Evolutionary conservation across 768 basidiomycete species (phyloP).

Genomic region (Boletellus ananas): DNA sequence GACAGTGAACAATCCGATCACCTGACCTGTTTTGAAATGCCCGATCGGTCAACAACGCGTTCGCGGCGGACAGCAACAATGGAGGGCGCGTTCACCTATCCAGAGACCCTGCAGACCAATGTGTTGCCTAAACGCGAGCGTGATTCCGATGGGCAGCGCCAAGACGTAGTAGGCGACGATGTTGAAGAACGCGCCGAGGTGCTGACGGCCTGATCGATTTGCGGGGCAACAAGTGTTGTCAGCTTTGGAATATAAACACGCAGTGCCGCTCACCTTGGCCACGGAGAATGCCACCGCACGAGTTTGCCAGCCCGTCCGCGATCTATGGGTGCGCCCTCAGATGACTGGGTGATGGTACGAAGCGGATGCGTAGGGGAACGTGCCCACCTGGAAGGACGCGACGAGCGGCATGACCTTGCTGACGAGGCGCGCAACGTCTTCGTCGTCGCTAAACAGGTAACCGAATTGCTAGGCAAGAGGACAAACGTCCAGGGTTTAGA

Average conservation of each 20-base stretch:
- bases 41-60: constrained; percentile 4
- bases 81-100: constrained; percentile 35
- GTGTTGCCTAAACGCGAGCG: constrained; percentile 44
- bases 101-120: constrained; percentile 49
- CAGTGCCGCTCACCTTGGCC: constrained; percentile 37
- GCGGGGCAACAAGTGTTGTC: no score
- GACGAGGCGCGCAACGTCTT: constrained; percentile 47
- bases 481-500: neutral
- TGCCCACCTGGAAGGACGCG: constrained; percentile 48
- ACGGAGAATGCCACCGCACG: constrained; percentile 47
- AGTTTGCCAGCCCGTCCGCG: constrained; percentile 49
- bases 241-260: no score
- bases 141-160: constrained; percentile 50
- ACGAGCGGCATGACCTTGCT: constrained; percentile 50
- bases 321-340: constrained; percentile 30
- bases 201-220: constrained; percentile 45
- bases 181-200: constrained; percentile 73
- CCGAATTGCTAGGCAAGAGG: constrained; percentile 46
- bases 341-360: neutral
- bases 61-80: neutral
- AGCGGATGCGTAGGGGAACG: neutral
- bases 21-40: constrained; percentile 49
- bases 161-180: constrained; percentile 59
- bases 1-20: constrained; percentile 68
- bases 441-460: constrained; percentile 65